phyloP scores from a whole-genome alignment of 2,329 filamentous ascomycete species.

The Cephalotrichum gorgonifer region DNA sequence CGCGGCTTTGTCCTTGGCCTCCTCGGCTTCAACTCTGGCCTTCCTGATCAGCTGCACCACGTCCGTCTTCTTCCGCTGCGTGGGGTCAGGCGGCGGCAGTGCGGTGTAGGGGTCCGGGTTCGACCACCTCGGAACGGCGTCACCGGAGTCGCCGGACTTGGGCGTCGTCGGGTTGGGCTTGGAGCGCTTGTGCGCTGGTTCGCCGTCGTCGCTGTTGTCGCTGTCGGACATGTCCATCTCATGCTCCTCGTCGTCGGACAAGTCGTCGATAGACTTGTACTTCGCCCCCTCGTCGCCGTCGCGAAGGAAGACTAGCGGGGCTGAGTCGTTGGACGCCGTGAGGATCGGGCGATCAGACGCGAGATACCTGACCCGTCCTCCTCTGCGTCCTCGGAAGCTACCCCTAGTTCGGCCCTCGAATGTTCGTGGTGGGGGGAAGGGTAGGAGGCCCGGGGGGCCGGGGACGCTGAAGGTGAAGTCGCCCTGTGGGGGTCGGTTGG shows the following conservation, averaged over 20 bases:
- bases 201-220: conserved; percentile 23
- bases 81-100: conserved; percentile 69
- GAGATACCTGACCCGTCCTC: conserved; percentile 22
- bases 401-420: conserved; percentile 8
- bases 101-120: conserved; percentile 92
- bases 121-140: conserved; percentile 70
- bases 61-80: conserved; percentile 66
- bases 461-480: conserved; percentile 48
- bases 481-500: conserved; percentile 23
- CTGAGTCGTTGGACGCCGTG: conserved; percentile 26
- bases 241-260: conserved; percentile 54
- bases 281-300: conserved; percentile 34
- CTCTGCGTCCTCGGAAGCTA: conserved; percentile 9
- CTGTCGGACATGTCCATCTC: conserved; percentile 54
- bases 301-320: conserved; percentile 35
- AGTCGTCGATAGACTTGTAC: conserved; percentile 43
- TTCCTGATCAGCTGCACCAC: conserved; percentile 89
- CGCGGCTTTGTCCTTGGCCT: conserved; percentile 37
- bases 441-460: conserved; percentile 36
- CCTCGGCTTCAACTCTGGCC: conserved; percentile 55
- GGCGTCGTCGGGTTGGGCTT: conserved; percentile 13
- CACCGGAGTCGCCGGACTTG: conserved; percentile 16
- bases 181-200: conserved; percentile 32
- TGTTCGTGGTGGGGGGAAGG: conserved; percentile 13
- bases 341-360: conserved; percentile 40